Evolutionary conservation across 371 early-diverging fungal genomes (phyloP), one percentile per base, ranked within the genome.

Genomic region (Mucor piriformis): DNA sequence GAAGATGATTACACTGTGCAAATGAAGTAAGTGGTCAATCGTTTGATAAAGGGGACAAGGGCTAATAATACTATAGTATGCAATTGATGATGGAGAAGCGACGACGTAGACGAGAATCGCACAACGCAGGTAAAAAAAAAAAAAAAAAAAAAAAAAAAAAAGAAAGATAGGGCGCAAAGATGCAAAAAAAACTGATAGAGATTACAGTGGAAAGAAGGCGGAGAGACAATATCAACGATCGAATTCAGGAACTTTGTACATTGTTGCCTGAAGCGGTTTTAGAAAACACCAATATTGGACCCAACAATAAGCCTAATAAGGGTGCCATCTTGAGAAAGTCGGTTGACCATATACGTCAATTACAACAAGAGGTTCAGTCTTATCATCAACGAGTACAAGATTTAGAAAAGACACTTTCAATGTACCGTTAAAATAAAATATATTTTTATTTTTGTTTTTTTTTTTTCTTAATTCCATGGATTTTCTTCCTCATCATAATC

Each of bases 151-250:
- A 29, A 8, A n/a, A 5, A 42, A 25, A 13, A 44, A 18, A 27
- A 2, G 8, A 25, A 15, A 18, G 0, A 51, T 38, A 21, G 11
- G n/a, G 6, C 18, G 33, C 11, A 6, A 6, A 33, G 11, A 33
- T 33, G 34, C 13, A 34, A 16, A n/a, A n/a, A n/a, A n/a, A n/a
- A n/a, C n/a, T n/a, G n/a, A n/a, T n/a, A n/a, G n/a, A n/a, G n/a
- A n/a, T n/a, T n/a, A n/a, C n/a, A n/a, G 95, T 97, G 15, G 98
- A 97, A 65, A 83, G 97, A 59, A 88, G 98, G 33, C 79, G 98
- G 32, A 83, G 98, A 34, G 98, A 97, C 66, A 93, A 95, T 77
- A 97, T 97, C 76, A 97, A 97, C 72, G 98, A 97, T 67, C 91
- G 92, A 61, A 97, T 97, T 61, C 92, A 94, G 61, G 97, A 97